Evolutionary conservation across 2,329 filamentous ascomycete genomes (phyloP).

Genomic region (Scedosporium aurantiacum): DNA sequence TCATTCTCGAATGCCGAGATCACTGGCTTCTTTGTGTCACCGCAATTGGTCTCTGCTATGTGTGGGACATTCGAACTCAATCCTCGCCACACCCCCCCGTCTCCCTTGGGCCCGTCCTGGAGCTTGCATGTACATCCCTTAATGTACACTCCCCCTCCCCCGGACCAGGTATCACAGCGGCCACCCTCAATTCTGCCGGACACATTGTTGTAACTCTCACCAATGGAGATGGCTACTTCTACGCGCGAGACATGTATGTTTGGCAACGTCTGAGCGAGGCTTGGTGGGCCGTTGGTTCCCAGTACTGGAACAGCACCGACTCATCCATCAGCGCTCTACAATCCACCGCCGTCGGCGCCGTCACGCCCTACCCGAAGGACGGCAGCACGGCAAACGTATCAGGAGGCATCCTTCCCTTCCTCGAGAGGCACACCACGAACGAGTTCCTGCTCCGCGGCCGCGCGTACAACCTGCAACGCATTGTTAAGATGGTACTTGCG

Average conservation of each 20-base stretch:
- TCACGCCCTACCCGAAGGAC: conserved; percentile 21
- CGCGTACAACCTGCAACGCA: conserved; percentile 79
- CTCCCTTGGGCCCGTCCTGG: conserved; percentile 77
- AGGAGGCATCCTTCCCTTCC: conserved; percentile 81
- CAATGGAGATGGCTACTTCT: conserved; percentile 90
- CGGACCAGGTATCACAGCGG: conserved; percentile 78
- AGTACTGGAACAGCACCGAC: conserved; percentile 98
- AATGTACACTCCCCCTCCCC: conserved; percentile 64
- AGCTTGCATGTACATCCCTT: conserved; percentile 71
- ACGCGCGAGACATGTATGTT: conserved; percentile 71
- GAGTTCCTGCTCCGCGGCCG: conserved; percentile 86
- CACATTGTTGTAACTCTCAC: conserved; percentile 81
- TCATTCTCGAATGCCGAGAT: conserved; percentile 82
- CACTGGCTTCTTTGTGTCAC: conserved; percentile 87
- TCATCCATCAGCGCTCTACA: conserved; percentile 75
- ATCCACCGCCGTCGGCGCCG: conserved; percentile 54
- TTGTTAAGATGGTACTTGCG: conserved; percentile 80
- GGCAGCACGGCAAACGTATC: conserved; percentile 55
- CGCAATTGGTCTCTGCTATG: conserved; percentile 76
- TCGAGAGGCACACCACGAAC: conserved; percentile 90
- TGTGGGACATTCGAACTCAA: conserved; percentile 84
- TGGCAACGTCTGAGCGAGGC: conserved; percentile 96
- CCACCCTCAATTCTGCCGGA: conserved; percentile 79
- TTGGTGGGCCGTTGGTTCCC: conserved; percentile 96
- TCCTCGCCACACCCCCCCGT: conserved; percentile 80